These are phyloP conservation scores for Pythium plurisporium DNA, from an alignment of 352 stramenopile species.

Conservation along the genomic window DNA sequence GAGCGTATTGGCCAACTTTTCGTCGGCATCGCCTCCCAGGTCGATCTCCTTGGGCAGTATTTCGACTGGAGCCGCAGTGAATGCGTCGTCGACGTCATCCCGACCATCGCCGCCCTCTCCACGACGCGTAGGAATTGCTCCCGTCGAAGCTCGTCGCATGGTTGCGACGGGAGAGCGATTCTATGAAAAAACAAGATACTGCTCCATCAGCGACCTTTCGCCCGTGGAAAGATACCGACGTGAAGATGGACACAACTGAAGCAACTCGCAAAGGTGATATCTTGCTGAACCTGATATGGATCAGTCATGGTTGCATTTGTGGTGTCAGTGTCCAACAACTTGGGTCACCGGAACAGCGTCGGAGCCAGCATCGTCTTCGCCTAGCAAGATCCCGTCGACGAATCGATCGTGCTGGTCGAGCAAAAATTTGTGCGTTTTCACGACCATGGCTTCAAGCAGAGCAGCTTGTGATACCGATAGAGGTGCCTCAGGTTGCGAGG, in stretches of 20 bases:
- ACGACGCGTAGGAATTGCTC: neutral
- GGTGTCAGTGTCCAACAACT: too few relatives aligned
- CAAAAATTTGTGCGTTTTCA: neutral
- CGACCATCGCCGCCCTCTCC: neutral
- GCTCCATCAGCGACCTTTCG: neutral
- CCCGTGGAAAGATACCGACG: neutral
- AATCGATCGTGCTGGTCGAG: neutral
- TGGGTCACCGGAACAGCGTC: too few relatives aligned
- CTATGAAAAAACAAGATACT: neutral
- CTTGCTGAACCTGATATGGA: neutral
- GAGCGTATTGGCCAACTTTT: conserved; percentile 67
- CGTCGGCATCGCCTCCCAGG: conserved; percentile 40
- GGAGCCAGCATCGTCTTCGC: neutral
- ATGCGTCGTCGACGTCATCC: conserved; percentile 15
- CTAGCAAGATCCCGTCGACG: neutral
- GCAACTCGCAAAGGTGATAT: neutral
- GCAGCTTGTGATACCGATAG: neutral
- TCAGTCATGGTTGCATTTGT: neutral
- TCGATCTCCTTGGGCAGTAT: conserved; percentile 56
- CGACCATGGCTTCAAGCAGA: neutral
- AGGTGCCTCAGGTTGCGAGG: neutral
- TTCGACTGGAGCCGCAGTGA: conserved; percentile 39
- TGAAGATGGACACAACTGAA: neutral
- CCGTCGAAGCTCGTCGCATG: conserved; percentile 16
- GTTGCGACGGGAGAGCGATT: neutral